These are phyloP conservation scores for Beauveria varroae DNA, from an alignment of 2,329 filamentous ascomycete species.

Conservation along the genomic window DNA sequence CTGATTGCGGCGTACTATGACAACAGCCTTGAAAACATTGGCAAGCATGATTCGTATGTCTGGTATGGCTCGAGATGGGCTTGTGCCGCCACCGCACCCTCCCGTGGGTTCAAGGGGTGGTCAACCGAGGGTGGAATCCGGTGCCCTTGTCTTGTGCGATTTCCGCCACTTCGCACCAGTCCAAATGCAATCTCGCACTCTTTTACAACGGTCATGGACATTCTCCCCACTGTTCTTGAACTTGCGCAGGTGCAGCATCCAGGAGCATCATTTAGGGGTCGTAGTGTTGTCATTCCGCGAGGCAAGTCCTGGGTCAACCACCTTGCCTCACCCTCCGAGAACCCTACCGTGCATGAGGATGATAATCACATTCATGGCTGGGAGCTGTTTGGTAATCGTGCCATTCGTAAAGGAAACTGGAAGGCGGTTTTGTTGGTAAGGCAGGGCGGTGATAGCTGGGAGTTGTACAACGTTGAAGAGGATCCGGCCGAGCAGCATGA, in stretches of 20 bases:
- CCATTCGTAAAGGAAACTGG: conserved; percentile 27
- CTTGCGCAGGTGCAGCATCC: conserved; percentile 37
- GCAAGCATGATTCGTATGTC: conserved; percentile 47
- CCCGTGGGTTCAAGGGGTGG: conserved; percentile 29
- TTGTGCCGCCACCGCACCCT: conserved; percentile 30
- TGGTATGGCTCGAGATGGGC: conserved; percentile 55
- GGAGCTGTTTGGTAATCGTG: conserved; percentile 27
- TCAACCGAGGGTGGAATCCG: conserved; percentile 42
- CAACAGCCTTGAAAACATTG: conserved; percentile 43
- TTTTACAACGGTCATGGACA: conserved; percentile 39
- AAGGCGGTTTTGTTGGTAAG: conserved; percentile 20
- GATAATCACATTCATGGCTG: conserved; percentile 36
- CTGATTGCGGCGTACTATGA: conserved; percentile 35
- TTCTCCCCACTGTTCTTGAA: conserved; percentile 39
- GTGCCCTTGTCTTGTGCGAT: conserved; percentile 38
- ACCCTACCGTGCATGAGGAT: conserved; percentile 35
- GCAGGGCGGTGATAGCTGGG: conserved; percentile 22
- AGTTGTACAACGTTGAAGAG: conserved; percentile 24
- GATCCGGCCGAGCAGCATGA: conserved; percentile 27
- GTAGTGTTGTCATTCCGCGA: conserved; percentile 43
- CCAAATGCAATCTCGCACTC: conserved; percentile 13
- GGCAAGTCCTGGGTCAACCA: conserved; percentile 34
- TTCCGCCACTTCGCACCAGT: conserved; percentile 13
- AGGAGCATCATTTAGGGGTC: conserved; percentile 29
- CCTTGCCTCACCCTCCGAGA: conserved; percentile 25